phyloP scores from a whole-genome alignment of 2,329 filamentous ascomycete genomes.

The Pseudogymnoascus destructans region DNA sequence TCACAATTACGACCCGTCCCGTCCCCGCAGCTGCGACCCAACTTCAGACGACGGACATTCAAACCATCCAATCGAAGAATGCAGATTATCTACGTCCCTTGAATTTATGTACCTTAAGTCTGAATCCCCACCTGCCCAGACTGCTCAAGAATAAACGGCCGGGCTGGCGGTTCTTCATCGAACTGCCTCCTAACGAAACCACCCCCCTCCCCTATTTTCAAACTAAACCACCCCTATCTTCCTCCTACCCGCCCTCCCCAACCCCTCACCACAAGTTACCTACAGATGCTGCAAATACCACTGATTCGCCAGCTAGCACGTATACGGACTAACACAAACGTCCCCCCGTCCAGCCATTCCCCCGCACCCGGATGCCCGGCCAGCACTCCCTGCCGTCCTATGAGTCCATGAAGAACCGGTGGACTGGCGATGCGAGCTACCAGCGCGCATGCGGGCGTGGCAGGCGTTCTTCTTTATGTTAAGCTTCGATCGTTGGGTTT shows the following conservation, averaged over 20 bases:
- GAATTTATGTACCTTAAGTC: background rate
- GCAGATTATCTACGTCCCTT: background rate
- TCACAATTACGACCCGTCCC: background rate
- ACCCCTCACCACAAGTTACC: background rate
- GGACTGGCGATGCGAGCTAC: background rate
- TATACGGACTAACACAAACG: constrained; percentile 24
- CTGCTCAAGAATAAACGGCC: background rate
- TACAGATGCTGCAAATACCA: constrained; percentile 30
- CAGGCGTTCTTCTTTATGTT: background rate
- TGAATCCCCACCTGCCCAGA: background rate
- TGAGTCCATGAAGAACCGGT: background rate
- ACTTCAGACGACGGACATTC: background rate
- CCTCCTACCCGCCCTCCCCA: background rate
- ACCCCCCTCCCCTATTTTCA: background rate
- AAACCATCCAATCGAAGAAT: background rate
- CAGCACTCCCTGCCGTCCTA: background rate
- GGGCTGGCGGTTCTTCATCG: background rate
- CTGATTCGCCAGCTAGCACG: constrained; percentile 26
- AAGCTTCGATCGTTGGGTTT: background rate
- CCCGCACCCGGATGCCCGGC: background rate
- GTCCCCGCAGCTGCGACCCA: background rate
- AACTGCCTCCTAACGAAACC: background rate
- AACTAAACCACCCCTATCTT: background rate
- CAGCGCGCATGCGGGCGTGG: too few species aligned
- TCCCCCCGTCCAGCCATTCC: constrained; percentile 13